Evolutionary conservation across 2,329 filamentous ascomycete genomes (phyloP).

Genomic region (Aureobasidium sp.): DNA sequence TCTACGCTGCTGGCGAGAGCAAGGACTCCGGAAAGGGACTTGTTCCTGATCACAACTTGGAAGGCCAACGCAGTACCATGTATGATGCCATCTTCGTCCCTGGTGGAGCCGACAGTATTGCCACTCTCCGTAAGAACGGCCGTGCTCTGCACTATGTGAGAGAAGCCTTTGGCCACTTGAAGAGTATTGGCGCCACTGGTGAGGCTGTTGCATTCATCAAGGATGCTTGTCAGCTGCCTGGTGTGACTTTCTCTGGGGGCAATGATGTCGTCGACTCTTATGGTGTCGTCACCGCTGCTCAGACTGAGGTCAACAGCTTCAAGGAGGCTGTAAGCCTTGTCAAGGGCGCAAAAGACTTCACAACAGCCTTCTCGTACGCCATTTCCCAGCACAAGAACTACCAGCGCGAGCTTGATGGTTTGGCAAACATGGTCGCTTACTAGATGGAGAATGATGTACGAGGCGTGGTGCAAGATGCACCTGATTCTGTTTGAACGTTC

Average conservation of each 20-base stretch:
- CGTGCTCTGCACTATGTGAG: conserved; percentile 68
- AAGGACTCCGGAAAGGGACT: conserved; percentile 46
- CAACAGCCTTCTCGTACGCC: conserved; percentile 61
- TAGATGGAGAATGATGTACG: conserved; percentile 31
- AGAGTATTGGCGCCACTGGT: conserved; percentile 67
- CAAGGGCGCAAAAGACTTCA: conserved; percentile 60
- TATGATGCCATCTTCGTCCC: conserved; percentile 75
- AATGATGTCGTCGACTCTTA: conserved; percentile 57
- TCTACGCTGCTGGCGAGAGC: conserved; percentile 54
- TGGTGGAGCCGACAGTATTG: conserved; percentile 56
- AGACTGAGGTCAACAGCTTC: conserved; percentile 47
- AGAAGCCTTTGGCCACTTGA: conserved; percentile 75
- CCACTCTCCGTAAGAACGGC: conserved; percentile 58
- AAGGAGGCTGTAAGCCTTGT: conserved; percentile 55
- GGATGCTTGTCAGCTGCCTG: conserved; percentile 37
- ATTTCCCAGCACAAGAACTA: conserved; percentile 68
- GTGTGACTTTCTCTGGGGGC: conserved; percentile 42
- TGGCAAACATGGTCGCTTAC: conserved; percentile 60
- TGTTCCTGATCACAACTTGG: conserved; percentile 67
- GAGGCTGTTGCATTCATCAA: conserved; percentile 60
- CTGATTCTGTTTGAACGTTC: neutral
- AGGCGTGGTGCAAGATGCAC: neutral
- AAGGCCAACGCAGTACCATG: conserved; percentile 71
- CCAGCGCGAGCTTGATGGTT: conserved; percentile 62
- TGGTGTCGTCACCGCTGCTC: conserved; percentile 63